These are phyloP conservation scores for Calonectria pteridis DNA, from an alignment of 2,329 filamentous ascomycete genomes.

Conservation along the genomic window DNA sequence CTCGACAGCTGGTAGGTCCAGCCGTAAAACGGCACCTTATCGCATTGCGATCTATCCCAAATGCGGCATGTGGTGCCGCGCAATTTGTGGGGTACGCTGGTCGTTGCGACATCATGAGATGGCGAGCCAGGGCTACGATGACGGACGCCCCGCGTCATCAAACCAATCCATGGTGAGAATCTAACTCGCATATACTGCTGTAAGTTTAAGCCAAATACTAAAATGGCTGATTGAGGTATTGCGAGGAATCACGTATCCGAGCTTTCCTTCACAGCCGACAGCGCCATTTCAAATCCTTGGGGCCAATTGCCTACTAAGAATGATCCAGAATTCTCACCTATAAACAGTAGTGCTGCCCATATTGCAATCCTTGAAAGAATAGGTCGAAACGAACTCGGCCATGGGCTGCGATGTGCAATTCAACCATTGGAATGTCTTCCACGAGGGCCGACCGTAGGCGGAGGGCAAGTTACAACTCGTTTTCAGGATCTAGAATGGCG, in stretches of 20 bases:
- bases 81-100: neutral
- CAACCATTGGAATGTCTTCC: neutral
- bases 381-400: neutral
- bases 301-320: neutral
- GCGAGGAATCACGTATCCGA: neutral
- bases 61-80: neutral
- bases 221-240: neutral
- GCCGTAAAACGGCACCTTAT: neutral
- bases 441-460: neutral
- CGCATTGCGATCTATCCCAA: neutral
- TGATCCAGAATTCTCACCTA: neutral
- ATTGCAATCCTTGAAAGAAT: neutral
- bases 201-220: too few relatives aligned
- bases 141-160: neutral
- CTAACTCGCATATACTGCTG: too few relatives aligned
- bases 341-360: neutral
- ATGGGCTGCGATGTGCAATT: neutral
- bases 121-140: neutral
- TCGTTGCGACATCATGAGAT: neutral
- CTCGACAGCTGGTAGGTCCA: neutral
- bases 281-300: neutral
- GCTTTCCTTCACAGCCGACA: neutral
- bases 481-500: neutral
- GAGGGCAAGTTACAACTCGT: neutral
- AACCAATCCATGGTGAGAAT: neutral